Conservation (phyloP, 257 asterid species). For the Gardenia jasminoides region DNA sequence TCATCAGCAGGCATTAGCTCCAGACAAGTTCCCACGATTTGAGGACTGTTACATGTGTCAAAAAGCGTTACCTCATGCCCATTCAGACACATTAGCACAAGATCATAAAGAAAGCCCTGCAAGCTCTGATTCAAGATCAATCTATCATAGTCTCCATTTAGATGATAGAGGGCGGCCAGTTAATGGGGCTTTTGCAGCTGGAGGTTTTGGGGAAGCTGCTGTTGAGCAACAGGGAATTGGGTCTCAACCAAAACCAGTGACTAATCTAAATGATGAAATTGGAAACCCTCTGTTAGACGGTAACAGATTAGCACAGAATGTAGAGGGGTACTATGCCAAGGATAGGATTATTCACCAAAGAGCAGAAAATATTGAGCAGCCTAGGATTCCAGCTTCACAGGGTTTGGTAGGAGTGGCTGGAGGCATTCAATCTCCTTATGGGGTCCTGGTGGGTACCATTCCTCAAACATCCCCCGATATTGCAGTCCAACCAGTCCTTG, state of each 20-base stretch:
- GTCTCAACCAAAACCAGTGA: constrained; percentile 29
- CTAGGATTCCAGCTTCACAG: constrained; percentile 44
- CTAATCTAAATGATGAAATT: constrained; percentile 34
- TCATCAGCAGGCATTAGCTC: constrained; percentile 25
- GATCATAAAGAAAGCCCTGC: constrained; percentile 52
- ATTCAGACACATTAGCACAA: constrained; percentile 79
- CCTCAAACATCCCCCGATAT: constrained; percentile 49
- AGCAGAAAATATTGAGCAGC: constrained; percentile 49
- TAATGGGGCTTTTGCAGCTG: constrained; percentile 38
- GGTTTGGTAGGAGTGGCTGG: constrained; percentile 41
- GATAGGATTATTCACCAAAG: constrained; percentile 38
- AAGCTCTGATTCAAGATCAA: constrained; percentile 48
- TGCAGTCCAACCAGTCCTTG: constrained; percentile 38
- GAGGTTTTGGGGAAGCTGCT: constrained; percentile 36
- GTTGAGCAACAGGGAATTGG: constrained; percentile 39
- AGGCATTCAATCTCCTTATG: constrained; percentile 52
- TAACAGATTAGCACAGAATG: constrained; percentile 37
- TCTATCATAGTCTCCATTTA: constrained; percentile 52
- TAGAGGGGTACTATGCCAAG: constrained; percentile 38
- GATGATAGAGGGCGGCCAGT: constrained; percentile 62
- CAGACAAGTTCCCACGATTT: constrained; percentile 36
- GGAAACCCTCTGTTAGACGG: constrained; percentile 38
- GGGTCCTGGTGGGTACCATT: constrained; percentile 38
- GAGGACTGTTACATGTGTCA: constrained; percentile 90
- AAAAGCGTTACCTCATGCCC: constrained; percentile 94